These are phyloP conservation scores for Rhododendron mucronatum DNA, from an alignment of 148 eudicot species.

Conservation along the genomic window DNA sequence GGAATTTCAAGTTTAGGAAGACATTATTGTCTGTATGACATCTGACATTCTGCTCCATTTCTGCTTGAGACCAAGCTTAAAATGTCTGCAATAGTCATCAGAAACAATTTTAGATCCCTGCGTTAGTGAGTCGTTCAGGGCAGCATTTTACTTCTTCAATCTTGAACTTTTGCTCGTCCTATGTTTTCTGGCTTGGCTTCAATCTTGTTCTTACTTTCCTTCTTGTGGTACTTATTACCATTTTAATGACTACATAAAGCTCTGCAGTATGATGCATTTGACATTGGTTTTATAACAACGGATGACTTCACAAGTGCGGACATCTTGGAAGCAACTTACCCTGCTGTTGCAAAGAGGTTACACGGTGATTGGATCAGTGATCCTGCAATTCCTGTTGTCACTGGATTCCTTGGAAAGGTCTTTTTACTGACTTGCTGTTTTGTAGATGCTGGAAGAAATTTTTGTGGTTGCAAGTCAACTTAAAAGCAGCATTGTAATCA, in stretches of 20 bases:
- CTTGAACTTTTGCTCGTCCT: not conserved
- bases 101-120: conserved; percentile 2
- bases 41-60: not conserved
- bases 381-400: conserved; percentile 85
- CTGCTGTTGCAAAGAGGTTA: conserved; percentile 75
- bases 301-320: conserved; percentile 95
- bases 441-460: not conserved
- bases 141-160: not conserved
- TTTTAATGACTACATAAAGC: not conserved
- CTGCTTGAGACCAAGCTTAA: not conserved
- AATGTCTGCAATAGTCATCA: not conserved
- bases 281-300: conserved; percentile 78
- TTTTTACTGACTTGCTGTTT: conserved; percentile 1
- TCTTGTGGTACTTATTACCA: not conserved
- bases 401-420: conserved; percentile 95
- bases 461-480: not conserved
- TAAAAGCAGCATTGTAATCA: not conserved
- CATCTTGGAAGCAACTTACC: conserved; percentile 86
- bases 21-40: not conserved
- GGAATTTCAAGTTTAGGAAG: not conserved
- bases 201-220: not conserved
- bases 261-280: conserved; percentile 91
- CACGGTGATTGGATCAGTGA: conserved; percentile 59
- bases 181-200: not conserved
- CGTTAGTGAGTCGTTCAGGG: not conserved